Base-by-base conservation (phyloP, 768 basidiomycete species). In the Rhodosporidiobolus sp. region DNA sequence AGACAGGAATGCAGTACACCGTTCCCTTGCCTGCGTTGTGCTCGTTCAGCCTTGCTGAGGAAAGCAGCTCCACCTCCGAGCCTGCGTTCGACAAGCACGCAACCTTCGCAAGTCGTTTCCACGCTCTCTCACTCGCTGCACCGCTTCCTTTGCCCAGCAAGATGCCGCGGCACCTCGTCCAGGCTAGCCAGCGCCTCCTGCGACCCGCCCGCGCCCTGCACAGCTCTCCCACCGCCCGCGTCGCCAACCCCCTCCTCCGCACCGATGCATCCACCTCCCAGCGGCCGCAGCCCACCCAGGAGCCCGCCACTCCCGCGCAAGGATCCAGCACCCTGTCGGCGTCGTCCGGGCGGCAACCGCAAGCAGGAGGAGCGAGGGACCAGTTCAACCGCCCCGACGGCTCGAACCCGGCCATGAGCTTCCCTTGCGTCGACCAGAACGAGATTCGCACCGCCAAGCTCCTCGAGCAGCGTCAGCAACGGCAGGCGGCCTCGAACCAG, bases 401-500 rank as follows among this genome's bases (percentile, higher is more conserved):
- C 59, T 73, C 76, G 11, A 78, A 78, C 56, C 74, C 77, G 0
- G 73, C 77, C 20, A 71, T 79, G 77, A 68, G 67, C 63, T 79
- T 79, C 58, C 78, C 78, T 9, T 79, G 78, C 65, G 61, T 79
- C 34, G 77, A 78, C 52, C 68, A 67, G 32, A 76, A 79, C 69
- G 74, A 76, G 35, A 32, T 53, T 20, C 61, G 78, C 28, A 75
- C 76, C 26, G 65, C 70, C 14, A 48, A 69, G n/a, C 56, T 78
- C 16, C 67, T 68, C 17, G 60, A 72, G 26, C 49, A 78, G 64
- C 70, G 63, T 49, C 58, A 65, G 49, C 43, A 50, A 52, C 38
- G 55, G 1, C 70, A 38, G 9, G 30, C 20, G 49, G 50, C 56
- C n/a, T n/a, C n/a, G n/a, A n/a, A n/a, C n/a, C n/a, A n/a, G n/a